Evolutionary conservation across 1,139 yeast genomes (phyloP), one percentile per base, ranked within the genome.

Genomic region (Blastobotrys persicus): DNA sequence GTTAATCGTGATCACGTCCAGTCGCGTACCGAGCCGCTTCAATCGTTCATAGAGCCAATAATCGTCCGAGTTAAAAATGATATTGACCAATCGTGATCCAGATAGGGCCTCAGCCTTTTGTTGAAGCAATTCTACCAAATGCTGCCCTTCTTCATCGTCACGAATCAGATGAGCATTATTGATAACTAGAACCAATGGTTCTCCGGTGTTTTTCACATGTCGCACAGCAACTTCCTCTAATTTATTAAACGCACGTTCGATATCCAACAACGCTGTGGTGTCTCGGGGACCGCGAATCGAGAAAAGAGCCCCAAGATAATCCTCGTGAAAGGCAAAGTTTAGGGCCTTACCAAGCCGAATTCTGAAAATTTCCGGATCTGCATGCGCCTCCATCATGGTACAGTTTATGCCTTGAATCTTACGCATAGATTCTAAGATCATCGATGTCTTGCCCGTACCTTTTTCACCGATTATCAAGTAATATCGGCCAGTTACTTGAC

Each of bases 251-350:
- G 94, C 95, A 46, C 95, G 71, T 64, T 87, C 95, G 49, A 87
- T 86, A 63, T 87, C 95, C 42, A 87, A 70, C 46, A 86, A 68
- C 0, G 95, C 94, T 0, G 92, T 85, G 5, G 95, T 84, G 56
- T 87, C 95, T 54, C 95, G 74, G 5, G 95, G 95, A 0, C 95
- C 95, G 39, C 88, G 70, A 48, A 87, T 84, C n/a, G 88, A 82
- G 57, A 87, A 87, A 49, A 87, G 69, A 0, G 91, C 81, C 0
- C 95, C 95, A 53, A 87, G 81, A 62, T 87, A 87, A 64, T 87
- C 95, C 61, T 87, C 95, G 56, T 78, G 84, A 61, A 77, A 87
- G 34, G 82, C 81, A 64, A 82, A 87, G 56, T 85, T 81, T 44
- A 87, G 70, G 0, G 95, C 92, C 55, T 79, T 77, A 2, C 95